Evolutionary conservation across 495 filamentous ascomycete genomes (phyloP), one percentile per base, ranked within the genome.

Genomic region (Penicillium samsonianum): DNA sequence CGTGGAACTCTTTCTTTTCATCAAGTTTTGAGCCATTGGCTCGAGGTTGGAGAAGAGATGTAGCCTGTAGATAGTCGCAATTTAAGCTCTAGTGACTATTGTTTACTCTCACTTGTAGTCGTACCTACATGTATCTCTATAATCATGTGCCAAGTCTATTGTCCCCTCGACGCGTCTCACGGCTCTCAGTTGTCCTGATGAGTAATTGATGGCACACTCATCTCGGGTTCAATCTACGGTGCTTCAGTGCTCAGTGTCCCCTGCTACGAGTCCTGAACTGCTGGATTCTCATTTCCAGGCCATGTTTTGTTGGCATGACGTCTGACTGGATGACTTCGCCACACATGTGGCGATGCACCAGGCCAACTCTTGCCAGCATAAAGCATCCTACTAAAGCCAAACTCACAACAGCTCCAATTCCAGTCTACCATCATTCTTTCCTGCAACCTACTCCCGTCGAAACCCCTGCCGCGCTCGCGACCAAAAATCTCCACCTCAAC

Each of bases 1-100:
- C 55, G 53, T 61, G 73, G 62, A 43, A 61, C 59, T 67, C 70
- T 71, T 73, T 62, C 73, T 84, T 84, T 84, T 83, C 79, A 80
- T 84, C 72, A 73, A 73, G 61, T 7, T 57, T 67, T 63, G 65
- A 53, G 78, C 78, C 72, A 76, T 30, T 64, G 62, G 77, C 73
- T 63, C 62, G 64, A 70, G 46, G 28, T 75, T 79, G 81, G 77
- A 82, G 81, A 82, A 82, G 77, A 74, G 70, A 53, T 41, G 1
- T 31, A n/a, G 2, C 7, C 3, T n/a, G n/a, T 38, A 33, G 30
- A 14, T 4, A 12, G 12, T 33, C 1, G 23, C 4, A 25, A 25
- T n/a, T n/a, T 25, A 33, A 12, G 30, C 11, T 14, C 30, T 33
- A 33, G 11, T 33, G 3, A 14, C 11, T 12, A 3, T 12, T 0